Percentiles rank a stretch among this genome's conserved stretches.
These are phyloP conservation scores for Aspergillus carlsbadensis DNA, from an alignment of 495 filamentous ascomycete species.

Conservation along the genomic window DNA sequence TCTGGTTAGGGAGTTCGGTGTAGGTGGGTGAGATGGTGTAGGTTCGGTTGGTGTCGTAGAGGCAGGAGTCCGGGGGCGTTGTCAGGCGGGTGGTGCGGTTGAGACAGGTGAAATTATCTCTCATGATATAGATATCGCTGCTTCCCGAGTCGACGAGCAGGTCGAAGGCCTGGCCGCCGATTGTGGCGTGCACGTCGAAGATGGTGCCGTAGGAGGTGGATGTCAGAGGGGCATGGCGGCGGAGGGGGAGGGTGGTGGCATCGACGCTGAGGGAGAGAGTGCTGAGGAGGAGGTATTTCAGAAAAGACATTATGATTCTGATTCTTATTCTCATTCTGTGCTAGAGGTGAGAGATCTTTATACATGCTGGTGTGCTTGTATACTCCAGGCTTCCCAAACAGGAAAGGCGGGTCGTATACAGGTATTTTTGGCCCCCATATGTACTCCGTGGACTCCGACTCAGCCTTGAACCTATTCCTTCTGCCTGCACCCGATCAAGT, in stretches of 20 bases:
- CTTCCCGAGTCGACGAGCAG: conserved; percentile 61
- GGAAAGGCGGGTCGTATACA: no score
- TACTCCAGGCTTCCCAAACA: no score
- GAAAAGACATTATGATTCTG: neutral
- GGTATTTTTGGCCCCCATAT: no score
- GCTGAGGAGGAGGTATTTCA: neutral
- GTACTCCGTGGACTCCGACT: no score
- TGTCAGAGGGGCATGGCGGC: neutral
- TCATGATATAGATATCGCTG: conserved; percentile 60
- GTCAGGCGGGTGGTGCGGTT: conserved; percentile 22
- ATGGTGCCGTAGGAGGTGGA: neutral
- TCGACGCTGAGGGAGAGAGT: neutral
- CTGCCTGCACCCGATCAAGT: no score
- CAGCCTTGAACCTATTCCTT: no score
- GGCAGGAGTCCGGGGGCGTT: conserved; percentile 34
- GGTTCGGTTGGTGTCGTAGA: conserved; percentile 48
- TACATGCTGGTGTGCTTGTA: no score
- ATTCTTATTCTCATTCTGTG: no score
- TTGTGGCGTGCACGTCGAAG: conserved; percentile 12
- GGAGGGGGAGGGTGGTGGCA: neutral
- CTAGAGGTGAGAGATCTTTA: no score
- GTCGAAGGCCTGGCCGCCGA: conserved; percentile 38
- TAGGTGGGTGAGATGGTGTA: conserved; percentile 35
- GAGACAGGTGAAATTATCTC: conserved; percentile 47
- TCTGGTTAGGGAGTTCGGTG: conserved; percentile 38